Percentiles rank a stretch among this genome's conserved stretches.
phyloP scores from a whole-genome alignment of 2,329 filamentous ascomycete species.

The Xylogone sp. region DNA sequence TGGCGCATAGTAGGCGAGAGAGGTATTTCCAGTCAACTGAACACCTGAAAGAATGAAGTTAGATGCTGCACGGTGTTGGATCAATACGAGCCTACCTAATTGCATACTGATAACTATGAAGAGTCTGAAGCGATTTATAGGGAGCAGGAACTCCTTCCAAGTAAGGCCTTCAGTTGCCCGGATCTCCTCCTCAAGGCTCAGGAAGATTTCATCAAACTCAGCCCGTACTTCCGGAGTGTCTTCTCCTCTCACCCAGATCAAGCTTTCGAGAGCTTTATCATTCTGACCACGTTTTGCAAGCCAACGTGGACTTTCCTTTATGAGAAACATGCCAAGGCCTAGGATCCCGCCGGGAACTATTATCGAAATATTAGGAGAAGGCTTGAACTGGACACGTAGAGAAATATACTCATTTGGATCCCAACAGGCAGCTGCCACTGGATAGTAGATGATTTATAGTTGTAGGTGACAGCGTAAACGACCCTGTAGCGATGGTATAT shows the following conservation, averaged over 20 bases:
- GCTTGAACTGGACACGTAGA: neutral
- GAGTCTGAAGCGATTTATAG: conserved; percentile 42
- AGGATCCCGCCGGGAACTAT: conserved; percentile 56
- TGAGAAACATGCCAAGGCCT: conserved; percentile 55
- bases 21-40: conserved; percentile 38
- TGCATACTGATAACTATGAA: conserved; percentile 44
- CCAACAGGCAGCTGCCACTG: conserved; percentile 50
- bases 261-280: conserved; percentile 53
- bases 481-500: conserved; percentile 15
- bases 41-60: neutral
- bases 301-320: conserved; percentile 62
- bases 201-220: conserved; percentile 39
- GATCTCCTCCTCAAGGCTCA: conserved; percentile 43
- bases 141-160: conserved; percentile 42
- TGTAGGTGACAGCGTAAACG: conserved; percentile 38
- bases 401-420: conserved; percentile 22
- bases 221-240: conserved; percentile 30
- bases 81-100: conserved; percentile 30
- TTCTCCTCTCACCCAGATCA: conserved; percentile 51
- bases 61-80: neutral
- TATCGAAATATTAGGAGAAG: neutral
- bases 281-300: conserved; percentile 61
- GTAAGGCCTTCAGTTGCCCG: conserved; percentile 40
- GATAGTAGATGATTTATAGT: conserved; percentile 17
- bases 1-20: conserved; percentile 61